These are phyloP conservation scores for Immersiella caudata DNA, from an alignment of 495 filamentous ascomycete species.

Conservation along the genomic window DNA sequence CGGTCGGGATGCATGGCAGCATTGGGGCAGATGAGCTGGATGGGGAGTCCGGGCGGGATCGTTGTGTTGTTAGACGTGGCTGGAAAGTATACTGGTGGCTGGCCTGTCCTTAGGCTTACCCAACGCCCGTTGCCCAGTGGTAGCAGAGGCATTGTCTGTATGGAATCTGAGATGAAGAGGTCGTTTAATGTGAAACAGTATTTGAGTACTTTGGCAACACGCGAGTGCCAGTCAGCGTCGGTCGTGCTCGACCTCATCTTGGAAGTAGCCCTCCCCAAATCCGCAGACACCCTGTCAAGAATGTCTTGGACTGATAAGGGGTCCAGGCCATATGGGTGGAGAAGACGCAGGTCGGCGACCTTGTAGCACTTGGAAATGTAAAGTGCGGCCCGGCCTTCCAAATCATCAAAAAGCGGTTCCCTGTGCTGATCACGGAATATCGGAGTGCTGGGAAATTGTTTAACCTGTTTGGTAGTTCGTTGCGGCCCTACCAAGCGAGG, in stretches of 20 bases:
- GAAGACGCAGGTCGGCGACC: not conserved
- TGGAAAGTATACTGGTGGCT: constrained; percentile 10
- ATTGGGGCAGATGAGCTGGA: constrained; percentile 22
- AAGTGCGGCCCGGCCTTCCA: not conserved
- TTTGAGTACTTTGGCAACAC: constrained; percentile 15
- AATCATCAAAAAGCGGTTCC: constrained; percentile 29
- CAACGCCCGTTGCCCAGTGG: constrained; percentile 14
- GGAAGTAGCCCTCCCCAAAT: constrained; percentile 15
- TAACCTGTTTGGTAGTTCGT: not conserved
- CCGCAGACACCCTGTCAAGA: constrained; percentile 9
- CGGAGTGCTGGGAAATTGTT: not conserved
- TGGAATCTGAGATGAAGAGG: not conserved
- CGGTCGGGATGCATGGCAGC: constrained; percentile 23
- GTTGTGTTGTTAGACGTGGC: not conserved
- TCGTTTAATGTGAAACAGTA: not conserved
- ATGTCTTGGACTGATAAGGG: not conserved
- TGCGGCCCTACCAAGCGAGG: not conserved
- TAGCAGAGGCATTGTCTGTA: not conserved
- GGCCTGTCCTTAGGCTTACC: not conserved
- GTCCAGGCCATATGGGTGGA: constrained; percentile 4
- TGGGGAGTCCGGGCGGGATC: constrained; percentile 31
- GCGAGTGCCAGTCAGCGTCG: constrained; percentile 26
- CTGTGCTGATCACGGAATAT: constrained; percentile 23
- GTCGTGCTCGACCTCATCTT: constrained; percentile 19
- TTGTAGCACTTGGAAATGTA: constrained; percentile 26